phyloP scores from a whole-genome alignment of 768 basidiomycete genomes.

The Coprinopsis strossmayeri region DNA sequence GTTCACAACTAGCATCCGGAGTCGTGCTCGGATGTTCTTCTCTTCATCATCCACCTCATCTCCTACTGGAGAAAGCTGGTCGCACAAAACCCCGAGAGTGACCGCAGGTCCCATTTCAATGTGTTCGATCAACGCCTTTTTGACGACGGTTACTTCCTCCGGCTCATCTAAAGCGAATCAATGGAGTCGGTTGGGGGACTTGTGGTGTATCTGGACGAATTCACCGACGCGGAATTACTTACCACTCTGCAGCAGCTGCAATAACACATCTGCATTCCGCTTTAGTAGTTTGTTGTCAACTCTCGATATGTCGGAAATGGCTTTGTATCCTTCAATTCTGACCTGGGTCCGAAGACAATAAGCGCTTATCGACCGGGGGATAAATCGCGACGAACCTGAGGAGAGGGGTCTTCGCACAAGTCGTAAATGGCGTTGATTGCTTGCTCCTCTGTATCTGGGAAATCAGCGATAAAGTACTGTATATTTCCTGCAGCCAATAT shows the following conservation, averaged over 20 bases:
- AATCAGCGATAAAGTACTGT: constrained; percentile 54
- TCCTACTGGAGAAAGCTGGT: constrained; percentile 51
- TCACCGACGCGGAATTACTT: constrained; percentile 19
- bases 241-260: constrained; percentile 76
- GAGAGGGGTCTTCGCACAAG: constrained; percentile 63
- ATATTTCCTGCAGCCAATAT: constrained; percentile 54
- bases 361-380: constrained; percentile 7
- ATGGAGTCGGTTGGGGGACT: constrained; percentile 1
- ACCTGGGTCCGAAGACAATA: constrained; percentile 33
- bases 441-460: constrained; percentile 66
- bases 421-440: constrained; percentile 77
- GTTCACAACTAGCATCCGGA: constrained; percentile 51
- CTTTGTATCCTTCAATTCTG: constrained; percentile 61
- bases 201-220: not conserved
- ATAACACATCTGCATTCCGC: constrained; percentile 66
- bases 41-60: constrained; percentile 54
- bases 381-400: constrained; percentile 30
- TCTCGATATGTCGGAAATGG: constrained; percentile 42
- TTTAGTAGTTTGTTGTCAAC: constrained; percentile 54
- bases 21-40: constrained; percentile 44
- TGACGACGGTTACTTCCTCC: constrained; percentile 57
- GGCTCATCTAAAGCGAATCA: constrained; percentile 45
- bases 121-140: constrained; percentile 52
- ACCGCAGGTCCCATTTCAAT: constrained; percentile 55
- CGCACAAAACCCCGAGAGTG: constrained; percentile 61